These are phyloP conservation scores for Silene noctiflora DNA, from an alignment of 179 eudicot species.

Conservation along the genomic window DNA sequence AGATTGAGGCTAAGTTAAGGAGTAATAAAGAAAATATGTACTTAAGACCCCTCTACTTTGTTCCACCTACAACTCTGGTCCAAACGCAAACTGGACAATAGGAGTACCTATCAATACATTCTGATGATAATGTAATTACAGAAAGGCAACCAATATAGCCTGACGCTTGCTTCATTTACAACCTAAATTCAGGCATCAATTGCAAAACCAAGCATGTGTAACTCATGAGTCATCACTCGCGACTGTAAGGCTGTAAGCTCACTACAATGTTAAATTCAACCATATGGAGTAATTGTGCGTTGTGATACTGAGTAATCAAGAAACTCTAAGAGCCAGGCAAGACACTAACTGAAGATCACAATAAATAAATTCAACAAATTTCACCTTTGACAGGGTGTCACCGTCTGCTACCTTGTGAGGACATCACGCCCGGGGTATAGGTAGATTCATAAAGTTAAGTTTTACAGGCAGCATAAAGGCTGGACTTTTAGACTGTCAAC, in stretches of 20 bases:
- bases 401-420: too few relatives aligned
- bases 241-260: neutral
- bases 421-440: neutral
- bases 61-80: too few relatives aligned
- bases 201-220: neutral
- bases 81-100: too few relatives aligned
- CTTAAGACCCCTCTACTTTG: too few relatives aligned
- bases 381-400: neutral
- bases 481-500: neutral
- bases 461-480: neutral
- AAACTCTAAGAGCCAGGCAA: too few relatives aligned
- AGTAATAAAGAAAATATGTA: too few relatives aligned
- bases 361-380: neutral
- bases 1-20: too few relatives aligned
- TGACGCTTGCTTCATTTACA: neutral
- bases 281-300: neutral
- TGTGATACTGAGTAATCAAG: neutral
- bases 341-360: neutral
- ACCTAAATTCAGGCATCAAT: neutral
- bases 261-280: neutral
- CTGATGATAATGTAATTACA: neutral
- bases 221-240: neutral
- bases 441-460: neutral
- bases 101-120: neutral
- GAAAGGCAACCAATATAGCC: neutral